Evolutionary conservation across 2,329 filamentous ascomycete species (phyloP).

Genomic region (Colletotrichum salicis): DNA sequence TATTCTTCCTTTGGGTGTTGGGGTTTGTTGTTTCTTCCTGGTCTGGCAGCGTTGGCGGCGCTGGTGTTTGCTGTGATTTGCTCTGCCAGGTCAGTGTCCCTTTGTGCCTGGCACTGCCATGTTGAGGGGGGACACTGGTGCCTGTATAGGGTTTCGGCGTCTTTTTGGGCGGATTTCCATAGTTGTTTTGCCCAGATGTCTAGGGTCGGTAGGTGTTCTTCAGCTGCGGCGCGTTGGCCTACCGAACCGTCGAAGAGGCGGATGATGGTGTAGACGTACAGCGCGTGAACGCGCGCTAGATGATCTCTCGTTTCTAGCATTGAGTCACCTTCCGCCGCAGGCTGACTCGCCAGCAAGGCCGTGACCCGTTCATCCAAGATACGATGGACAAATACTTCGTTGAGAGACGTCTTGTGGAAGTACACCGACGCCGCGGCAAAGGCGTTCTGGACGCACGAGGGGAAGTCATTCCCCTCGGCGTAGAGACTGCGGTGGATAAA

Average conservation of each 20-base stretch:
- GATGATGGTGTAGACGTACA: conserved; percentile 39
- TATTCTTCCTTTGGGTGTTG: not conserved
- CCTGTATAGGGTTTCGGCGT: conserved; percentile 21
- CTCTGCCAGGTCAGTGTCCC: not conserved
- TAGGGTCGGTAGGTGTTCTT: conserved; percentile 35
- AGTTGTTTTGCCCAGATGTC: conserved; percentile 34
- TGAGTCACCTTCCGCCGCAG: not conserved
- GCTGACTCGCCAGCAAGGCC: conserved; percentile 30
- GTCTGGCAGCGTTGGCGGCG: not conserved
- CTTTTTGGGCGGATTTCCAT: conserved; percentile 34
- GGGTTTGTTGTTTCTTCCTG: not conserved
- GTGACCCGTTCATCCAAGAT: conserved; percentile 39
- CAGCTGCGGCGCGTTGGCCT: conserved; percentile 38
- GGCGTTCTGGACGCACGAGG: conserved; percentile 40
- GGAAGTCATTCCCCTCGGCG: conserved; percentile 33
- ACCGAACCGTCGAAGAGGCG: conserved; percentile 41
- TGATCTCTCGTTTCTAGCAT: conserved; percentile 33
- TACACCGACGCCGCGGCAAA: conserved; percentile 39
- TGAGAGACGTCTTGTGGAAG: conserved; percentile 38
- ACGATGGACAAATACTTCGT: conserved; percentile 37
- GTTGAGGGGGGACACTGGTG: not conserved
- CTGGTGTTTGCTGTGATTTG: not conserved
- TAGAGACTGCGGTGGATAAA: conserved; percentile 43
- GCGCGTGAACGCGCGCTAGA: conserved; percentile 39
- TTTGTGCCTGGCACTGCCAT: not conserved